phyloP scores from a whole-genome alignment of 345 rosid species.

The Laguncularia racemosa region DNA sequence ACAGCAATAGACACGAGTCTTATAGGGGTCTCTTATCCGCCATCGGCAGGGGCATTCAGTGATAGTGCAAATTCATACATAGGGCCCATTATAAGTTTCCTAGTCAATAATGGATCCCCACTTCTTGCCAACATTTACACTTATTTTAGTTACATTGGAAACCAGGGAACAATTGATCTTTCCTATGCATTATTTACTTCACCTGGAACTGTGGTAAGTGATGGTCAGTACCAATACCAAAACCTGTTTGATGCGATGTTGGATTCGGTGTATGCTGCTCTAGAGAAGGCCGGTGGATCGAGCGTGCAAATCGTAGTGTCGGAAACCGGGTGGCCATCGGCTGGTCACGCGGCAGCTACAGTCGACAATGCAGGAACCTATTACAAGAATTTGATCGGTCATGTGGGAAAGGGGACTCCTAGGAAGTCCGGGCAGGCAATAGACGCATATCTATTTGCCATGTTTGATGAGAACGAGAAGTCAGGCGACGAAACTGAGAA shows the following conservation, averaged over 20 bases:
- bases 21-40: slow-evolving; percentile 16
- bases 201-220: slow-evolving; percentile 10
- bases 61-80: slow-evolving; percentile 12
- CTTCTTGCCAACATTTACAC: slow-evolving; percentile 26
- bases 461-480: slow-evolving; percentile 33
- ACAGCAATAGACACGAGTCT: slow-evolving; percentile 18
- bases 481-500: slow-evolving; percentile 11
- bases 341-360: slow-evolving; percentile 11
- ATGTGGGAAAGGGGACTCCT: slow-evolving; percentile 29
- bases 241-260: slow-evolving; percentile 23
- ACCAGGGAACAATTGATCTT: slow-evolving; percentile 1
- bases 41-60: slow-evolving; percentile 18
- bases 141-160: slow-evolving; percentile 19
- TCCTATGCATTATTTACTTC: slow-evolving; percentile 21
- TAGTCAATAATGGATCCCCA: slow-evolving; percentile 20
- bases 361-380: slow-evolving; percentile 19
- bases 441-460: slow-evolving; percentile 29
- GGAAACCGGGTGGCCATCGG: slow-evolving; percentile 30
- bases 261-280: slow-evolving; percentile 19
- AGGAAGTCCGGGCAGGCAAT: slow-evolving; percentile 19
- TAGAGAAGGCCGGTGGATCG: slow-evolving; percentile 16
- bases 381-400: slow-evolving; percentile 14
- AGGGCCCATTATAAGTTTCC: slow-evolving; percentile 17
- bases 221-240: slow-evolving; percentile 10
- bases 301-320: slow-evolving; percentile 16